Evolutionary conservation across 2,329 filamentous ascomycete genomes (phyloP), one percentile per base, ranked within the genome.

Genomic region (Fusarium sp.): DNA sequence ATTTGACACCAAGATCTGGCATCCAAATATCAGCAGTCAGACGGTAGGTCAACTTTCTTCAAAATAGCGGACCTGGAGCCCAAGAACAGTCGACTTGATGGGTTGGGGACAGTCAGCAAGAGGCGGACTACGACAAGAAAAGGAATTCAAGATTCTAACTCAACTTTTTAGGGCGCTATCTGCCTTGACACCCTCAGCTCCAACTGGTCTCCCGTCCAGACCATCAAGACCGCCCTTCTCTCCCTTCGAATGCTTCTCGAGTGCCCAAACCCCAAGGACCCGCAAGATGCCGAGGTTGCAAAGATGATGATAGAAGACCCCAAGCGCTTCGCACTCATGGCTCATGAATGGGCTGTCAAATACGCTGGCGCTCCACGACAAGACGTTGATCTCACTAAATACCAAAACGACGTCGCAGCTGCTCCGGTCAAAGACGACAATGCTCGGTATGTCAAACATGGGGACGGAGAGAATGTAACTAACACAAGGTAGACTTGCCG

Each of bases 161-260:
- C 6, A 50, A n/a, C 15, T 38, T 44, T n/a, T 46, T 49, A 98
- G 94, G 96, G 96, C 63, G 96, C 95, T 32, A 99, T 99, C 81
- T 99, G 96, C 80, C 91, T 99, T 61, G 96, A 99, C 81, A 98
- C 95, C 0, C 89, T 99, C 21, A 92, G 93, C 15, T 89, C 89
- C 18, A 94, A 93, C 76, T 99, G 96, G 96, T 97, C 96, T 10
- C 96, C 96, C 0, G 95, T 99, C 30, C 89, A 98, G 69, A 99
- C 96, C 19, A 96, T 99, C 82, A 98, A 98, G 85, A 97, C 94
- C 25, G 94, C 96, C 42, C 90, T 99, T 50, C 91, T 99, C 67
- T 98, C 95, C 33, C 88, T 99, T 37, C 95, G 97, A 82, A 96
- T 95, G 75, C 90, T 99, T 23, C 93, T 99, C 79, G 94, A 94